Evolutionary conservation across 192 early-diverging fungal species (phyloP).

Genomic region (Entomortierella lignicola): DNA sequence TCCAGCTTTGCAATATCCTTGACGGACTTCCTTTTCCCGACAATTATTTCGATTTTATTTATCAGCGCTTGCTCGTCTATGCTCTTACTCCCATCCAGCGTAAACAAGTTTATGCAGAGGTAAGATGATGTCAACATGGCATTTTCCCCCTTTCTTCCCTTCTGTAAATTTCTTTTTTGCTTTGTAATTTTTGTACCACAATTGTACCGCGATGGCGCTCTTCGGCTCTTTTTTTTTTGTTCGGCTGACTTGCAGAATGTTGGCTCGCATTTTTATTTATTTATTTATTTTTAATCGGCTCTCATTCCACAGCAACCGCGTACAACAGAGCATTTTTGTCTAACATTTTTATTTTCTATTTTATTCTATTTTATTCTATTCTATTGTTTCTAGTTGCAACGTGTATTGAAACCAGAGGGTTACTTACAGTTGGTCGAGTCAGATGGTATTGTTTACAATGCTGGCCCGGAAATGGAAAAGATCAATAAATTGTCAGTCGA

Average conservation of each 20-base stretch:
- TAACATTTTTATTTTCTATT: neutral
- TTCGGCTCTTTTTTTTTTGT: neutral
- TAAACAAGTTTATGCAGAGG: conserved; percentile 14
- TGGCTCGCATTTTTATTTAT: neutral
- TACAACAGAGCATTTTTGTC: too few species aligned
- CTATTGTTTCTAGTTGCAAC: conserved; percentile 37
- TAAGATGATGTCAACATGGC: neutral
- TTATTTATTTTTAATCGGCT: neutral
- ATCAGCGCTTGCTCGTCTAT: conserved; percentile 33
- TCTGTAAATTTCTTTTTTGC: too few species aligned
- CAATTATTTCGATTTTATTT: conserved; percentile 57
- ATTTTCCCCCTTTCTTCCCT: too few species aligned
- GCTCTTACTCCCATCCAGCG: conserved; percentile 39
- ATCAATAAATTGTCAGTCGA: conserved; percentile 50
- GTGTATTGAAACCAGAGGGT: conserved; percentile 67
- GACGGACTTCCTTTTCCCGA: conserved; percentile 55
- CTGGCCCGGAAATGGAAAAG: conserved; percentile 44
- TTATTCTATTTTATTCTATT: too few species aligned
- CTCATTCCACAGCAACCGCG: too few species aligned
- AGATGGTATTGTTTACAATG: conserved; percentile 39
- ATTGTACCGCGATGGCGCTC: too few species aligned
- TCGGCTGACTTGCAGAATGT: neutral
- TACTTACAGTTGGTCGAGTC: conserved; percentile 62
- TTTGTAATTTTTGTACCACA: too few species aligned
- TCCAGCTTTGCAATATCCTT: conserved; percentile 51